These are phyloP conservation scores for Pleodorina starrii DNA, from an alignment of 139 green algal species.

Conservation along the genomic window DNA sequence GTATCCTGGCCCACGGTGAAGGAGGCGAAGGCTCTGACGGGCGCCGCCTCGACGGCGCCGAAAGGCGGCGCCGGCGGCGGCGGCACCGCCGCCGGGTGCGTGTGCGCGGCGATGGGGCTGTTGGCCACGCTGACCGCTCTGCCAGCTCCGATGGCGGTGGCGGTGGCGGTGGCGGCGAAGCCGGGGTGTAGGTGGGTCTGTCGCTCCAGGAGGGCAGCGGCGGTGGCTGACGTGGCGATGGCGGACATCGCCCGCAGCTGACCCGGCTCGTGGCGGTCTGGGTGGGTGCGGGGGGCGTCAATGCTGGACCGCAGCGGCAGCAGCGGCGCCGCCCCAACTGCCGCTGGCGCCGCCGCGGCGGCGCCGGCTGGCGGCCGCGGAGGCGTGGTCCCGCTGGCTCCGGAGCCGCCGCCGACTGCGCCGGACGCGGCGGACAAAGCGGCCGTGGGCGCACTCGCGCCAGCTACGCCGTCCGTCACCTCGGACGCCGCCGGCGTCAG, in stretches of 20 bases:
- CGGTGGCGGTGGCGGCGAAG: background rate
- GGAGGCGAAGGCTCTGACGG: background rate
- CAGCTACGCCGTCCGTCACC: background rate
- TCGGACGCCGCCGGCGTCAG: background rate
- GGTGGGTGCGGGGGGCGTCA: too few species aligned
- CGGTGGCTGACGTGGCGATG: too few species aligned
- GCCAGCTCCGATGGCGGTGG: background rate
- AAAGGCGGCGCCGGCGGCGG: background rate
- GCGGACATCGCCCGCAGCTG: too few species aligned
- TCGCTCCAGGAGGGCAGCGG: too few species aligned
- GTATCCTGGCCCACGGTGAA: background rate
- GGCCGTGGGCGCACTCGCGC: background rate
- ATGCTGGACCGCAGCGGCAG: slow-evolving; percentile 6
- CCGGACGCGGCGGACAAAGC: background rate
- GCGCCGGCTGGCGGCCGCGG: background rate
- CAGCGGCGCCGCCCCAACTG: background rate
- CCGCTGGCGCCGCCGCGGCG: background rate
- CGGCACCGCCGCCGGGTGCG: background rate
- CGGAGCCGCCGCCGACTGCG: background rate
- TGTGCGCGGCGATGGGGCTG: background rate
- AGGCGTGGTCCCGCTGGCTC: background rate
- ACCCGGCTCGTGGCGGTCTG: too few species aligned
- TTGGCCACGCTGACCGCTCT: background rate
- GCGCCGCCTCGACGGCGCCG: too few species aligned
- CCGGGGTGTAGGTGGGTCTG: too few species aligned